These are phyloP conservation scores for Psilocybe sp. DNA, from an alignment of 768 basidiomycete species.

Conservation along the genomic window DNA sequence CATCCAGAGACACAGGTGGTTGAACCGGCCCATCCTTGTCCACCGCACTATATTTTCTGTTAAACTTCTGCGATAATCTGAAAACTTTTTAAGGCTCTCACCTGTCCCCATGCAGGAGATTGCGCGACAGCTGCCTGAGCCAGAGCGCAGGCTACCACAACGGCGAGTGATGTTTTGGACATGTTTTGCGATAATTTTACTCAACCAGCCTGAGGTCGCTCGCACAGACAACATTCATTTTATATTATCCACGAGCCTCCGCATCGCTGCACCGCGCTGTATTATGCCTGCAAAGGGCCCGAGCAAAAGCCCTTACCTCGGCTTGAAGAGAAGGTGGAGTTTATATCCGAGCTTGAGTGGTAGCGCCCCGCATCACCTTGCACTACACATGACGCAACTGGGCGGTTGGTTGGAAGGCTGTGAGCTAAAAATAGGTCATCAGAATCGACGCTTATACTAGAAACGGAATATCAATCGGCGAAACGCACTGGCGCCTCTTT, in stretches of 20 bases:
- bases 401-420: no score
- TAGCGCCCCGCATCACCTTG: no score
- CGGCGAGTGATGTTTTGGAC: constrained; percentile 5
- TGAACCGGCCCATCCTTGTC: constrained; percentile 48
- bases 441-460: no score
- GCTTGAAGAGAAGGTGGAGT: constrained; percentile 7
- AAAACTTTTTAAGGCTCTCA: constrained; percentile 7
- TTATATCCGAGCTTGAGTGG: neutral
- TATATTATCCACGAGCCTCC: constrained; percentile 1
- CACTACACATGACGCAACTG: no score
- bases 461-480: no score
- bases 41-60: constrained; percentile 44
- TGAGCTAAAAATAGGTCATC: no score
- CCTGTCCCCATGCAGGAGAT: constrained; percentile 34
- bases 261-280: constrained; percentile 3
- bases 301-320: constrained; percentile 38
- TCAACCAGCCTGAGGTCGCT: constrained; percentile 1
- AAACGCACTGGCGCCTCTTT: no score
- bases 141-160: constrained; percentile 6
- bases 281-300: constrained; percentile 13
- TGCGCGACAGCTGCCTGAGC: constrained; percentile 12
- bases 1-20: constrained; percentile 47
- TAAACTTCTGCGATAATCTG: neutral
- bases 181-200: constrained; percentile 3
- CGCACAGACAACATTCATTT: constrained; percentile 2